Evolutionary conservation across 805 yeast species (phyloP).

Genomic region (Maudiozyma barnettii): DNA sequence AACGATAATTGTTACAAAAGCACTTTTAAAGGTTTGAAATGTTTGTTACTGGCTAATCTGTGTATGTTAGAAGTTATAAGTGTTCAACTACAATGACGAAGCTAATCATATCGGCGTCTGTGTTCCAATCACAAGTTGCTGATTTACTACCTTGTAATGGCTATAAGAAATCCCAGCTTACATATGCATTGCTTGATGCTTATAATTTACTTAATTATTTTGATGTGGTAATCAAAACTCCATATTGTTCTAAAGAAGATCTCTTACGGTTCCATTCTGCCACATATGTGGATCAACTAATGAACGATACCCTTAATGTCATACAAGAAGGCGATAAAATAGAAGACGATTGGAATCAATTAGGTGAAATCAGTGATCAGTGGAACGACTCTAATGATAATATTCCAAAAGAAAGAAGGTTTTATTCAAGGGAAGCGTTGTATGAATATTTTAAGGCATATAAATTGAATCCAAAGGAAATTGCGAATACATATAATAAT

Average conservation of each 20-base stretch:
- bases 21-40: too few species aligned
- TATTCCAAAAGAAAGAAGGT: neutral
- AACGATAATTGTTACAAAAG: too few species aligned
- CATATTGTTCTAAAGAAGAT: conserved; percentile 27
- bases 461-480: neutral
- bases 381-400: conserved; percentile 6
- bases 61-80: neutral
- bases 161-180: conserved; percentile 18
- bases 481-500: neutral
- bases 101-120: conserved; percentile 19
- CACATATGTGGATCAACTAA: conserved; percentile 34
- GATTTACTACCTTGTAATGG: conserved; percentile 29
- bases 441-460: conserved; percentile 7
- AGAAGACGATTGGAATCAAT: conserved; percentile 10
- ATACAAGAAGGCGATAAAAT: conserved; percentile 13
- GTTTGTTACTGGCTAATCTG: too few species aligned
- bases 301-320: conserved; percentile 20
- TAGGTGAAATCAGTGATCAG: conserved; percentile 8
- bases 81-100: conserved; percentile 9
- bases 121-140: conserved; percentile 23
- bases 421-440: conserved; percentile 9
- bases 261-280: conserved; percentile 42
- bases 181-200: conserved; percentile 16
- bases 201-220: conserved; percentile 18
- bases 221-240: conserved; percentile 14